These are phyloP conservation scores for Kernera saxatilis DNA, from an alignment of 345 rosid genomes.

Conservation along the genomic window DNA sequence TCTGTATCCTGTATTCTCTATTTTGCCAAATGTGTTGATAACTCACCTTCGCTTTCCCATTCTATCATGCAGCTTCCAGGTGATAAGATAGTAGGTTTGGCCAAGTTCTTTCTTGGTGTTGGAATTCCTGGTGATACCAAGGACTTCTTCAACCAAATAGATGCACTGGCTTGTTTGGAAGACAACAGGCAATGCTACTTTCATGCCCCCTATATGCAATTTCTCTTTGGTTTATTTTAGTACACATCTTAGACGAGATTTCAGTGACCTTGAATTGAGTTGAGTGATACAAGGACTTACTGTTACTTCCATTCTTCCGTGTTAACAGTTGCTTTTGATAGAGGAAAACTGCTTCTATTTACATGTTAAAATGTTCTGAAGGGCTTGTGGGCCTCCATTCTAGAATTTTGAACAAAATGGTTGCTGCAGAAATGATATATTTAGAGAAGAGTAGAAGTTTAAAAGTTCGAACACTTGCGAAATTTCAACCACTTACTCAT, in stretches of 20 bases:
- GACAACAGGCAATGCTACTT: slow-evolving; percentile 56
- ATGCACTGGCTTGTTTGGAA: slow-evolving; percentile 79
- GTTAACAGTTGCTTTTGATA: neutral
- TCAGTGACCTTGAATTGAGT: neutral
- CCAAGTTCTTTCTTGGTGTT: slow-evolving; percentile 77
- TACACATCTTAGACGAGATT: neutral
- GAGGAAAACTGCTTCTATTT: neutral
- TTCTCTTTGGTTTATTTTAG: neutral
- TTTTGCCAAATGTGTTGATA: neutral
- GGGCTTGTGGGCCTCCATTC: neutral
- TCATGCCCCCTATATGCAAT: neutral
- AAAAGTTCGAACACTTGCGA: neutral
- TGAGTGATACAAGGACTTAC: neutral
- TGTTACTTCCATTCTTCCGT: neutral
- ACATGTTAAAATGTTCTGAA: neutral
- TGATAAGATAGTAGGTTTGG: slow-evolving; percentile 74
- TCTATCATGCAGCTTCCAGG: slow-evolving; percentile 65
- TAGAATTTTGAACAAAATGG: neutral
- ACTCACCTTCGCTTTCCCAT: slow-evolving; percentile 16
- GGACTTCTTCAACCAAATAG: slow-evolving; percentile 79
- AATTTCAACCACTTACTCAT: neutral
- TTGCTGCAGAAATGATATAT: neutral
- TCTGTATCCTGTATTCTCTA: slow-evolving; percentile 1
- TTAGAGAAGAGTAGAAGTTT: neutral
- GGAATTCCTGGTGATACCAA: slow-evolving; percentile 88